phyloP scores from a whole-genome alignment of 306 rosid species.

The Cicer chorassanicum region DNA sequence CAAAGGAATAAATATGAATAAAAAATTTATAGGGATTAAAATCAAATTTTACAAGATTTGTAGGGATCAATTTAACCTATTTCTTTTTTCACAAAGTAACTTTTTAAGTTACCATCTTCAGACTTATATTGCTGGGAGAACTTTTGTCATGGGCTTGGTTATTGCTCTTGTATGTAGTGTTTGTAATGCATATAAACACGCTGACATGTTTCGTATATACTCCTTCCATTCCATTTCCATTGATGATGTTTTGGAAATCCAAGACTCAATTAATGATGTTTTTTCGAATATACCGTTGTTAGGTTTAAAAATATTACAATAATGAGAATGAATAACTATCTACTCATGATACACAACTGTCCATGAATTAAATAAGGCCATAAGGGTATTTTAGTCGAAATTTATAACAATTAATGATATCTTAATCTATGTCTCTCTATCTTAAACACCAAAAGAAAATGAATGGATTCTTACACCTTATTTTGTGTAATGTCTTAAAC shows the following conservation, averaged over 20 bases:
- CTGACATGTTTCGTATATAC: background rate
- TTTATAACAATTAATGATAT: background rate
- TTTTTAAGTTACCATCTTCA: constrained; percentile 16
- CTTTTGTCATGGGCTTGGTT: constrained; percentile 11
- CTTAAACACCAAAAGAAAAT: constrained; percentile 11
- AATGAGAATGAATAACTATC: background rate
- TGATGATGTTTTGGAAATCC: background rate
- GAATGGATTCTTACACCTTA: constrained; percentile 1
- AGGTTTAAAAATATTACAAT: background rate
- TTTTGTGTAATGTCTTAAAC: constrained; percentile 24
- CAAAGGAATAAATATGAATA: background rate
- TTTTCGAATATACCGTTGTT: background rate
- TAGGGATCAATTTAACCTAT: background rate
- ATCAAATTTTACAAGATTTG: background rate
- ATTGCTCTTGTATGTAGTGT: background rate
- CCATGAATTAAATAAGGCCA: background rate
- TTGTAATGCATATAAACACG: background rate
- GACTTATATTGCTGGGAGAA: constrained; percentile 25
- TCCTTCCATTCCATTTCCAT: background rate
- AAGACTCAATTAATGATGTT: background rate
- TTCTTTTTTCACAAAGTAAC: background rate
- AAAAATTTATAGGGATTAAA: background rate
- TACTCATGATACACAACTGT: background rate
- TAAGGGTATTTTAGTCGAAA: background rate
- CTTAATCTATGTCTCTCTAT: background rate